Conservation (phyloP, 108 stramenopile genomes). For the Nitzschia palea region DNA sequence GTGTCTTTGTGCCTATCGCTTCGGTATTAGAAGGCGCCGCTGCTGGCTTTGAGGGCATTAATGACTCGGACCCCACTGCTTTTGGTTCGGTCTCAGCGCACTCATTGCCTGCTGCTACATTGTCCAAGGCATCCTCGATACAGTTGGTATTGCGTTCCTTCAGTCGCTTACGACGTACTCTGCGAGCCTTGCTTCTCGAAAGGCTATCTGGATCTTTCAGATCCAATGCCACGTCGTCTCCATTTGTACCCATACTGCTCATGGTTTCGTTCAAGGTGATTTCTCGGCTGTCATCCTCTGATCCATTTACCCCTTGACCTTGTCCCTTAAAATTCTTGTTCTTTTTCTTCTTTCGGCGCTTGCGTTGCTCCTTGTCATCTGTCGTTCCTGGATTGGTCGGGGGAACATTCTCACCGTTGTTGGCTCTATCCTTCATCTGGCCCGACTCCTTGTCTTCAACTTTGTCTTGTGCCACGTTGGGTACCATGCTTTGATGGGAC, state of each 20-base stretch:
- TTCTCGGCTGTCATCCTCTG: background rate
- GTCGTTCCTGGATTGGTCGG: background rate
- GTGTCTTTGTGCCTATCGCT: too few relatives aligned
- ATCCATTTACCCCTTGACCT: background rate
- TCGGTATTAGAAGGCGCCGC: too few relatives aligned
- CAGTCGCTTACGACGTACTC: slow-evolving; percentile 5
- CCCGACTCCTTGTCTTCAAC: too few relatives aligned
- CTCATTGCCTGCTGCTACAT: background rate
- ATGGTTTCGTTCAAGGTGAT: background rate
- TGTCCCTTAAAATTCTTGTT: background rate
- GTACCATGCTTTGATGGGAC: too few relatives aligned
- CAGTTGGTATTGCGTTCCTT: background rate
- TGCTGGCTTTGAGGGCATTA: too few relatives aligned
- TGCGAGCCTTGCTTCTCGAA: slow-evolving; percentile 9
- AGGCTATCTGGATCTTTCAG: background rate
- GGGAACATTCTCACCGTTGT: slow-evolving; percentile 3
- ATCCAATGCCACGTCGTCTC: background rate
- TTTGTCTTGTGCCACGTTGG: too few relatives aligned
- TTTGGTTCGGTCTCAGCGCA: too few relatives aligned
- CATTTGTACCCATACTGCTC: background rate
- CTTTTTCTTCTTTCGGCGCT: slow-evolving; percentile 6
- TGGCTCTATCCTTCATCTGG: too few relatives aligned
- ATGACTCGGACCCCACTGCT: too few relatives aligned
- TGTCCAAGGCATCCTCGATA: background rate
- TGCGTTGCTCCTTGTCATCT: background rate